Evolutionary conservation across 1,284 basidiomycete genomes (phyloP), one percentile per base, ranked within the genome.

Genomic region (Rhodofomes roseus): DNA sequence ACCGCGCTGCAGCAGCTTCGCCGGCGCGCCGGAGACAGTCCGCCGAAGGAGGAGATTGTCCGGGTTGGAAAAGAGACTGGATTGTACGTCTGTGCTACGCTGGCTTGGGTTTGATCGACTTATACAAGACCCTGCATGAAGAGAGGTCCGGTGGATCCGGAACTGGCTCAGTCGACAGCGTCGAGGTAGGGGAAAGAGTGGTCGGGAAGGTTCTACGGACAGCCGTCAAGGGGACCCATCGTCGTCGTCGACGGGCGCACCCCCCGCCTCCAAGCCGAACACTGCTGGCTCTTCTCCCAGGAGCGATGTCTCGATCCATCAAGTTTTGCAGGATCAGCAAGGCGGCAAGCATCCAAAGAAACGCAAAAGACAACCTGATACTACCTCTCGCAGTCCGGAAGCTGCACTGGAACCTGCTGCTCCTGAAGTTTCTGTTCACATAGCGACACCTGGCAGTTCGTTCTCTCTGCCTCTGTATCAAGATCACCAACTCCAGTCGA

Each of bases 131-230:
- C 22, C 25, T 5, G 34, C 9, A 12, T 6, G 4, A 56, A 69
- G 67, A 11, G 51, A 60, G 14, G 58, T 63, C 23, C 65, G 57
- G 54, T 69, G 67, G 67, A 64, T 69, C 40, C 60, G 63, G 9
- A 64, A 65, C 40, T 69, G 67, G 67, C 55, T 69, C 52, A 51
- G 55, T 44, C 44, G 65, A 27, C 61, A 65, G 43, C 61, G 60
- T 37, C 37, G 27, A 36, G 48, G 43, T 54, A 51, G 58, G 36
- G 51, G 51, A 43, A 58, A 56, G 27, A 48, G 57, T 37, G 40
- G 37, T 11, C 16, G 23, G 16, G 46, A 48, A 18, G 46, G 18
- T 18, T 29, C 16, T 12, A 18, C 23, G 12, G 36, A 8, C 9
- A 36, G 11, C 9, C 20, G 50, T n/a, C 31, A 52, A 52, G 50